Conservation (phyloP, 2,329 filamentous ascomycete genomes). For the Aspergillus ustus region DNA sequence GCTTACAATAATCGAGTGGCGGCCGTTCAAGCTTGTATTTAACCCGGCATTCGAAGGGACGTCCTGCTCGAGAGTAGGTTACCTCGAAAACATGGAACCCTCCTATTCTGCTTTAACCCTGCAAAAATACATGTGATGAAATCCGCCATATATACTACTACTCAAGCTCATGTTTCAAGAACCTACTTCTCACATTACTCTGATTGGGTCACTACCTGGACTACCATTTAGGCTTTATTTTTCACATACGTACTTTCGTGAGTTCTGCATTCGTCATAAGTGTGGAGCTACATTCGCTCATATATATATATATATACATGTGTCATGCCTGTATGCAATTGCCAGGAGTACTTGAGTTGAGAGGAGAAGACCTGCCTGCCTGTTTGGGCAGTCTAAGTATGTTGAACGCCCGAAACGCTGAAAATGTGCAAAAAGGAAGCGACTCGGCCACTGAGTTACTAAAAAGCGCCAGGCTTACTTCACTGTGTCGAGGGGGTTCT, state of each 20-base stretch:
- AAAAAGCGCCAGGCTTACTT: slow-evolving; percentile 5
- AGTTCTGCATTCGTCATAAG: neutral
- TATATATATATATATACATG: slow-evolving; percentile 13
- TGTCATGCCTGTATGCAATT: neutral
- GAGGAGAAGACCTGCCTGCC: neutral
- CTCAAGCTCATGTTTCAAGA: too few relatives aligned
- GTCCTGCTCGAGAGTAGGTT: too few relatives aligned
- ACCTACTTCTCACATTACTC: too few relatives aligned
- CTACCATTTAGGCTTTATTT: neutral
- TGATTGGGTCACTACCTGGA: too few relatives aligned
- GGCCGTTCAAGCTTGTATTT: neutral
- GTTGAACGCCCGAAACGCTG: slow-evolving; percentile 8
- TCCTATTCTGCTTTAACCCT: too few relatives aligned
- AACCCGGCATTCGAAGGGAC: neutral
- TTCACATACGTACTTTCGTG: neutral
- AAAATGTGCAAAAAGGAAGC: neutral
- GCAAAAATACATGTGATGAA: too few relatives aligned
- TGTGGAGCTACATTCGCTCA: slow-evolving; percentile 6
- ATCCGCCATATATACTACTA: too few relatives aligned
- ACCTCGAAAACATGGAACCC: too few relatives aligned
- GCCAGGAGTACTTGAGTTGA: neutral
- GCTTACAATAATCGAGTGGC: neutral
- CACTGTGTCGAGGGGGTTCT: neutral
- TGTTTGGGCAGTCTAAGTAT: neutral
- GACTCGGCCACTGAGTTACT: neutral